These are phyloP conservation scores for Smittium mucronatum DNA, from an alignment of 371 early-diverging fungal genomes.

Conservation along the genomic window DNA sequence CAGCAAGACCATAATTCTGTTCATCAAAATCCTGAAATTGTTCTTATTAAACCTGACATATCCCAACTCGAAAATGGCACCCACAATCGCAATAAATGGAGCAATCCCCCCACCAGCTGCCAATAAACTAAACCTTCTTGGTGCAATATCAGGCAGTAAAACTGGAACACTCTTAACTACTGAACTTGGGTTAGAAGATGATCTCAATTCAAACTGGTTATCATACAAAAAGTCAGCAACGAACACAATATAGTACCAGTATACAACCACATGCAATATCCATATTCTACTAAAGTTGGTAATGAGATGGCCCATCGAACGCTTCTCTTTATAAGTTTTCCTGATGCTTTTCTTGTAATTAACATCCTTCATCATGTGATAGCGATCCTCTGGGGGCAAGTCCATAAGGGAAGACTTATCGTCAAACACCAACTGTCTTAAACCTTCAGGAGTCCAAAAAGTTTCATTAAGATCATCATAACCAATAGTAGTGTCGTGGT, in stretches of 20 bases:
- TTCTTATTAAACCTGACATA: constrained; percentile 52
- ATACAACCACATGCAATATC: constrained; percentile 71
- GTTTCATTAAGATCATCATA: constrained; percentile 85
- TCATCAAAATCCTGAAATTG: constrained; percentile 42
- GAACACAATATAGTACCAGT: constrained; percentile 68
- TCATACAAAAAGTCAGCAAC: constrained; percentile 57
- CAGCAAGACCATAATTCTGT: constrained; percentile 46
- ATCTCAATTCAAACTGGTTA: constrained; percentile 26
- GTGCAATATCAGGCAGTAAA: constrained; percentile 28
- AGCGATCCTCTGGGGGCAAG: constrained; percentile 50
- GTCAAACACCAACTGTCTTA: constrained; percentile 43
- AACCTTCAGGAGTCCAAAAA: constrained; percentile 63
- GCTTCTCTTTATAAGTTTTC: constrained; percentile 79
- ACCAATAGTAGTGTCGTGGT: constrained; percentile 65
- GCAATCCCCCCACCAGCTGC: constrained; percentile 65
- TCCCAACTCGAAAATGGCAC: constrained; percentile 51
- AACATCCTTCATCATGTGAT: constrained; percentile 45
- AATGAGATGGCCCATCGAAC: constrained; percentile 71
- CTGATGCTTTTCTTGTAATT: constrained; percentile 55
- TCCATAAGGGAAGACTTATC: constrained; percentile 45
- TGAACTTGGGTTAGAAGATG: constrained; percentile 25
- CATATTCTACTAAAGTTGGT: constrained; percentile 78
- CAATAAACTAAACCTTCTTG: constrained; percentile 45
- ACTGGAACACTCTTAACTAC: constrained; percentile 20
- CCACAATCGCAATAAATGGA: constrained; percentile 48